Evolutionary conservation across 768 basidiomycete species (phyloP).

Genomic region (Boletellus ananas): DNA sequence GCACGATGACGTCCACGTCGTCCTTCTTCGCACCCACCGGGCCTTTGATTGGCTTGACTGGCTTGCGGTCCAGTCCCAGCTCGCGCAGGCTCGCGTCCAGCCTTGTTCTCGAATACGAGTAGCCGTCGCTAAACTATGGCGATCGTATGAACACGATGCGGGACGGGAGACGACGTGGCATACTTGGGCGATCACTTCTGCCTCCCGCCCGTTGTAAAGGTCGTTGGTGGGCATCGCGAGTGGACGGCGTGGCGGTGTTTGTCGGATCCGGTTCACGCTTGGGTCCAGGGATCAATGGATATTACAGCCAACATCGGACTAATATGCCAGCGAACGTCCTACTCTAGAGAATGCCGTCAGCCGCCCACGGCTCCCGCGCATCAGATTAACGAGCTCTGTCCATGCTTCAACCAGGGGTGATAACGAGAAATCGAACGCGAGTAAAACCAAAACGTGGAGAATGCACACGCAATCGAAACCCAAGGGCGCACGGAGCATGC

Average conservation of each 20-base stretch:
- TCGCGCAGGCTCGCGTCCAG: conserved; percentile 45
- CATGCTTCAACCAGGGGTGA: too few species aligned
- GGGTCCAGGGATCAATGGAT: conserved; percentile 12
- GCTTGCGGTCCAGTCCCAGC: conserved; percentile 44
- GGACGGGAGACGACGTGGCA: neutral
- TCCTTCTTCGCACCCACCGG: conserved; percentile 24
- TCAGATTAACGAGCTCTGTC: conserved; percentile 15
- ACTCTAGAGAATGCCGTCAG: conserved; percentile 24
- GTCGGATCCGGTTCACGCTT: conserved; percentile 9
- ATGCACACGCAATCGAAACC: conserved; percentile 13
- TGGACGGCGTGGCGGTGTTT: conserved; percentile 23
- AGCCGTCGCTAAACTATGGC: conserved; percentile 49
- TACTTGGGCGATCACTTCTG: conserved; percentile 29
- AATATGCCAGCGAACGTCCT: conserved; percentile 25
- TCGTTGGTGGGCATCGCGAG: conserved; percentile 19
- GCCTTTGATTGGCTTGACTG: conserved; percentile 46
- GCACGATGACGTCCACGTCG: conserved; percentile 27
- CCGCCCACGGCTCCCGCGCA: conserved; percentile 15
- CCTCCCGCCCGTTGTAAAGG: conserved; percentile 28
- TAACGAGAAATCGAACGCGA: conserved; percentile 7
- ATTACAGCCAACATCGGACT: conserved; percentile 32
- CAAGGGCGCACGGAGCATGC: conserved; percentile 20
- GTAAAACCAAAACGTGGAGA: conserved; percentile 22
- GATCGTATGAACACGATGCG: conserved; percentile 30
- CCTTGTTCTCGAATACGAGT: conserved; percentile 38